Base-by-base conservation (phyloP, 345 rosid species). In the Camelina neglecta region DNA sequence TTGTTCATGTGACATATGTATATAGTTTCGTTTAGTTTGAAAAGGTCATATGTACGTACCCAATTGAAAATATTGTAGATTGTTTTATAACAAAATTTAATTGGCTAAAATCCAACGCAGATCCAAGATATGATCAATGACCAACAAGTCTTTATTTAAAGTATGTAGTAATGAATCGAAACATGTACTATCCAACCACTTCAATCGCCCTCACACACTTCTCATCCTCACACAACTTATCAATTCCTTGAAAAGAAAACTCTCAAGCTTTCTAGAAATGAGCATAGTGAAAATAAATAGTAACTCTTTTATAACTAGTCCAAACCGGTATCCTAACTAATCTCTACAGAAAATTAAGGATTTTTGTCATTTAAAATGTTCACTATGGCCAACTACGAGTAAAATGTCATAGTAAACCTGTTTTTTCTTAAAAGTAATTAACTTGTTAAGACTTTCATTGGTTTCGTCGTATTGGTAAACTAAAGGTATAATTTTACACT, bases 141-240 rank as follows among this genome's bases (percentile, higher is more conserved):
- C 29, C 29, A 26, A 59, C 7, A 26, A 49, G 10, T 35, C 55
- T 35, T 35, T 35, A 35, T 31, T 45, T 31, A 41, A 49, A 33
- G 45, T 16, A 65, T 16, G 7, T 29, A 65, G 7, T 29, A 48
- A 65, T 47, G 56, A 65, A 11, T 31, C 4, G n/a, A n/a, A 63
- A 63, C 68, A 65, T 65, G 20, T 63, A 65, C 41, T 42, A 65
- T n/a, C 56, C 42, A 65, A 65, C 56, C 15, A 64, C 29, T 29
- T n/a, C 56, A n/a, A 47, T 65, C 57, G 44, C 31, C 48, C 57
- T 65, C 45, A 65, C 3, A 26, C 8, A 16, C 21, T 48, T 65
- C 57, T 65, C 60, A 66, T 50, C 71, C 71, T 66, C 48, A 66
- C 57, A 66, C 35, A 49, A 66, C 59, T 66, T 50, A 35, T 66